Evolutionary conservation across 2,329 filamentous ascomycete genomes (phyloP), one percentile per base, ranked within the genome.

Genomic region (Exophiala mesophila): DNA sequence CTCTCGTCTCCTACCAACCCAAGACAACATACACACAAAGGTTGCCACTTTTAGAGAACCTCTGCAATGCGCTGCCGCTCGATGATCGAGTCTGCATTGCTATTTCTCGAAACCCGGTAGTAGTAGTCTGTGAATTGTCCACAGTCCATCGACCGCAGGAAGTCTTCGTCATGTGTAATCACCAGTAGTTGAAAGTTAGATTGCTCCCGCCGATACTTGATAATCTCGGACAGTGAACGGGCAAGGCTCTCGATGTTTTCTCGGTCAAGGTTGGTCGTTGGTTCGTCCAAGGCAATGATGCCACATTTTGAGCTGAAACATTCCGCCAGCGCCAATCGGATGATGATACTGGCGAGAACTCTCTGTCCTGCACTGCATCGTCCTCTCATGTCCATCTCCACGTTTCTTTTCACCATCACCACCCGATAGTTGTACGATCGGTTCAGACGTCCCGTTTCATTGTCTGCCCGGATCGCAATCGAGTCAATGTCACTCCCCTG

Each of bases 381-480:
- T 1, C 92, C 94, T 50, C 92, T 87, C 92, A 98, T 98, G 68
- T 98, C 92, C 88, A 98, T 95, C 65, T 98, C 92, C 1, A 85
- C 87, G 59, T 94, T 88, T 61, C 90, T 84, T 70, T 98, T 98
- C 55, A 95, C 81, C 92, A 98, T 98, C 65, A 87, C 89, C 4
- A 98, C 83, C 34, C 92, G 86, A 71, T 98, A 98, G 67, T 98
- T 97, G 75, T 97, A 97, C 49, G 75, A 85, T 57, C 87, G 82
- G 58, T 87, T 88, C 39, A 79, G 82, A 12, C 46, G 37, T n/a
- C 44, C 39, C 13, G 41, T 38, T 62, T 97, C 92, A 56, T 82
- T 83, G 64, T 97, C 90, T 13, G 89, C 95, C 29, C 85, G 84
- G 66, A 98, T 97, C 59, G 94, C 77, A 60, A 98, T 95, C 1